Percentiles rank a stretch among this genome's conserved stretches.
Conservation (phyloP, 1,139 yeast species). For the Hansenula sp. region DNA sequence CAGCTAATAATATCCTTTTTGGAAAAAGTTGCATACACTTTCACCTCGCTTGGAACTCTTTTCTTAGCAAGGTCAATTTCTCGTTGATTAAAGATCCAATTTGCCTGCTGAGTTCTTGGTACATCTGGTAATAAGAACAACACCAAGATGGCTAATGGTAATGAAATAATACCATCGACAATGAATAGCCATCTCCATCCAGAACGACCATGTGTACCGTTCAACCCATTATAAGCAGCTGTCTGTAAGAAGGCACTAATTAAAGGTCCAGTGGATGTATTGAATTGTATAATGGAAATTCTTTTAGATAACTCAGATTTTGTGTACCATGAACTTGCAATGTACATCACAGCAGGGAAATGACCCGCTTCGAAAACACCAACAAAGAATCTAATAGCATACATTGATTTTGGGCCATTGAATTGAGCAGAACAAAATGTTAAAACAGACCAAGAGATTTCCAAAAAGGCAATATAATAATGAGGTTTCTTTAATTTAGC, state of each 20-base stretch:
- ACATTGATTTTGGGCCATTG: conserved; percentile 19
- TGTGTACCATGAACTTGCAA: conserved; percentile 28
- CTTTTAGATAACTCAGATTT: conserved; percentile 30
- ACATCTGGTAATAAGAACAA: conserved; percentile 61
- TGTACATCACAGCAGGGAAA: conserved; percentile 24
- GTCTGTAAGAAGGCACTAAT: conserved; percentile 54
- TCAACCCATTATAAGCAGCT: conserved; percentile 45
- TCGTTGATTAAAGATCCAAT: conserved; percentile 7
- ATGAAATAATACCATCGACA: conserved; percentile 54
- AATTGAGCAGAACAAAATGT: conserved; percentile 12
- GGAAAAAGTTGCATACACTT: conserved; percentile 8
- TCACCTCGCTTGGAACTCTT: conserved; percentile 31
- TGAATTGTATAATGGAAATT: conserved; percentile 31
- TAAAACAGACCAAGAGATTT: conserved; percentile 8
- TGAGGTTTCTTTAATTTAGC: conserved; percentile 15
- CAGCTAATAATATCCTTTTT: conserved; percentile 10
- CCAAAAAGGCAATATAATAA: conserved; percentile 16
- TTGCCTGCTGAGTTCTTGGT: conserved; percentile 6
- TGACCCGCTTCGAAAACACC: conserved; percentile 30
- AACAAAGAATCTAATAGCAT: conserved; percentile 27
- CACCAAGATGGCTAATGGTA: conserved; percentile 53
- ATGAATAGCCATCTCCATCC: conserved; percentile 84
- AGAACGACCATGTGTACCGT: conserved; percentile 49
- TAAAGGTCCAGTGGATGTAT: conserved; percentile 53
- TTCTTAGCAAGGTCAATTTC: conserved; percentile 45